These are phyloP conservation scores for Suhomyces anneliseae DNA, from an alignment of 1,139 yeast species.

Conservation along the genomic window DNA sequence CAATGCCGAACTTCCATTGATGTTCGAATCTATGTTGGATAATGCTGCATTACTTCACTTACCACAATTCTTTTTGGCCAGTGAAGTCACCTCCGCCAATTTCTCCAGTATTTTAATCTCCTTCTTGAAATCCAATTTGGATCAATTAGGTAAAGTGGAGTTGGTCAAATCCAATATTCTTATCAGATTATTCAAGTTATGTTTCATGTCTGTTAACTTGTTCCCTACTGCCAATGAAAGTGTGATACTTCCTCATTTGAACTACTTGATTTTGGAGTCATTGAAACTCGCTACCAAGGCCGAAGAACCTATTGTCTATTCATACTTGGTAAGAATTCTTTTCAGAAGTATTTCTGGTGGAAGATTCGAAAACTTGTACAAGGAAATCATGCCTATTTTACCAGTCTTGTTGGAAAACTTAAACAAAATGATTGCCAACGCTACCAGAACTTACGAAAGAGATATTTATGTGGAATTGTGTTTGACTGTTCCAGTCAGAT, in stretches of 20 bases:
- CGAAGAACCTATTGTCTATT: constrained; percentile 87
- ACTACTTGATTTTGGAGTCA: constrained; percentile 77
- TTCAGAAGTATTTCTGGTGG: constrained; percentile 97
- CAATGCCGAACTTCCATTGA: constrained; percentile 72
- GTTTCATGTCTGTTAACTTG: constrained; percentile 93
- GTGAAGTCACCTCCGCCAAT: constrained; percentile 89
- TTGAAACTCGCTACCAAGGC: constrained; percentile 82
- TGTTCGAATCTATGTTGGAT: constrained; percentile 76
- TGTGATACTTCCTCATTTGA: constrained; percentile 84
- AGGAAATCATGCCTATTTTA: constrained; percentile 86
- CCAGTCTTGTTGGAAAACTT: constrained; percentile 85
- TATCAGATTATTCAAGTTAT: constrained; percentile 81
- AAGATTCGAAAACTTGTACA: constrained; percentile 84
- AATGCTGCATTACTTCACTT: constrained; percentile 88
- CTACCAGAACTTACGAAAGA: constrained; percentile 85
- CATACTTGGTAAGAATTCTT: constrained; percentile 81
- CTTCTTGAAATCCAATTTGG: constrained; percentile 71
- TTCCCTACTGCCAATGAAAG: constrained; percentile 87
- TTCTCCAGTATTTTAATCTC: constrained; percentile 85
- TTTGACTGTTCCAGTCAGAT: constrained; percentile 90
- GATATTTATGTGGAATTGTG: constrained; percentile 94
- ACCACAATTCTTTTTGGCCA: constrained; percentile 91
- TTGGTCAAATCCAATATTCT: constrained; percentile 76
- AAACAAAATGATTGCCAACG: constrained; percentile 77
- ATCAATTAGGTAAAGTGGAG: constrained; percentile 79